Base-by-base conservation (phyloP, 2,329 filamentous ascomycete species). In the Diaporthe ilicicola region DNA sequence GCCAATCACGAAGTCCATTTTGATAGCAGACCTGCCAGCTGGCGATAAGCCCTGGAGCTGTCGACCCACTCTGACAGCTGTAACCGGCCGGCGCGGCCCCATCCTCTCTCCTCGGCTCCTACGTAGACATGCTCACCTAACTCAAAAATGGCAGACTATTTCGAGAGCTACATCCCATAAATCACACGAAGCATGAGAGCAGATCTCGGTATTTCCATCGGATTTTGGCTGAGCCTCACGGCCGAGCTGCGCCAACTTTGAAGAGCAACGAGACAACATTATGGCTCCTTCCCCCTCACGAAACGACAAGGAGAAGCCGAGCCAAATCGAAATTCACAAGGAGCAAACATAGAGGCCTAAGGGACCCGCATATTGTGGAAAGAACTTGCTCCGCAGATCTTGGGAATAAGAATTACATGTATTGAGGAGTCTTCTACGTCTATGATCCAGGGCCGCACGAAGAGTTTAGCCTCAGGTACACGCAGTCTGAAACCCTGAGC, bases 21-120 rank as follows among this genome's bases (percentile, higher is more conserved):
- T 56, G 66, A 68, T 68, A 68, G 66, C 53, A 42, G 24, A 59
- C 44, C 66, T 51, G 66, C 66, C 66, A 68, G 66, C 66, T 68
- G 66, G 66, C 37, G 66, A 68, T 68, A 68, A 68, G 66, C 54
- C 34, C 39, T 56, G 22, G 51, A 61, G 66, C 42, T 56, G 66
- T 2, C 9, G 44, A 22, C 66, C 66, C 66, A 68, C 54, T 0
- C 1, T 9, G 22, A 2, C 66, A 68, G 66, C 66, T 68, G 66
- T 4, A 4, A 9, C 32, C 54, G 6, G 66, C 29, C 66, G 29
- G 53, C 53, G 42, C 24, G 9, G 7, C 10, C 24, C 0, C 15
- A 44, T 13, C 27, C 8, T 19, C 29, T 6, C 1, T 8, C 7
- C 9, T n/a, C n/a, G n/a, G n/a, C n/a, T n/a, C n/a, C n/a, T n/a